Evolutionary conservation across 805 yeast species (phyloP).

Genomic region (Starmerella davenportii): DNA sequence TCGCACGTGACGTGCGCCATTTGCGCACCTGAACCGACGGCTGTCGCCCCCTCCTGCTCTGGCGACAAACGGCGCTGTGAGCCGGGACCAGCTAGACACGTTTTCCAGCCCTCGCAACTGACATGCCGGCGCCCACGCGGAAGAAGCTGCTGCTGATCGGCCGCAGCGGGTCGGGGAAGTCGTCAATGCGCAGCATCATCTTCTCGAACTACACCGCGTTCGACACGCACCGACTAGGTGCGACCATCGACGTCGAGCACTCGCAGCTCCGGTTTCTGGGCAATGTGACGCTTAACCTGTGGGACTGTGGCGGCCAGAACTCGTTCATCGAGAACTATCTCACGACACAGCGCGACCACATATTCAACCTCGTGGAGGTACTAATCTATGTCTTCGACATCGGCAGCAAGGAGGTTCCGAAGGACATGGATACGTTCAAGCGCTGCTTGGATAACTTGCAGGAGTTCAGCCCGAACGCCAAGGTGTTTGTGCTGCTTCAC

Average conservation of each 20-base stretch:
- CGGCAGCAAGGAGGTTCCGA: constrained; percentile 74
- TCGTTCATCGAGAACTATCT: constrained; percentile 89
- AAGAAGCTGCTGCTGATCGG: constrained; percentile 61
- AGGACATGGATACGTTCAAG: constrained; percentile 82
- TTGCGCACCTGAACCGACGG: no score
- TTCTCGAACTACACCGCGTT: constrained; percentile 89
- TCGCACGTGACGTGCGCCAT: no score
- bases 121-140: constrained; percentile 20
- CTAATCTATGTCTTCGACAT: constrained; percentile 92
- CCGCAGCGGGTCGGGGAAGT: constrained; percentile 91
- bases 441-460: constrained; percentile 65
- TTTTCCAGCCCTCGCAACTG: no score
- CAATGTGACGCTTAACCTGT: constrained; percentile 81
- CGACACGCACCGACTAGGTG: constrained; percentile 87
- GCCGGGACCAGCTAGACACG: no score
- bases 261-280: constrained; percentile 84
- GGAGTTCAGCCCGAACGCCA: constrained; percentile 76
- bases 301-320: constrained; percentile 97
- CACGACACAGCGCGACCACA: constrained; percentile 74
- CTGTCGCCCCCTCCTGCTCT: no score
- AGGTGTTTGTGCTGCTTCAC: constrained; percentile 77
- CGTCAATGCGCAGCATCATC: constrained; percentile 92
- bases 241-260: constrained; percentile 97
- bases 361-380: constrained; percentile 89
- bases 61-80: no score